Base-by-base conservation (phyloP, 1,284 basidiomycete genomes). In the Kalmanozyma brasiliensis region DNA sequence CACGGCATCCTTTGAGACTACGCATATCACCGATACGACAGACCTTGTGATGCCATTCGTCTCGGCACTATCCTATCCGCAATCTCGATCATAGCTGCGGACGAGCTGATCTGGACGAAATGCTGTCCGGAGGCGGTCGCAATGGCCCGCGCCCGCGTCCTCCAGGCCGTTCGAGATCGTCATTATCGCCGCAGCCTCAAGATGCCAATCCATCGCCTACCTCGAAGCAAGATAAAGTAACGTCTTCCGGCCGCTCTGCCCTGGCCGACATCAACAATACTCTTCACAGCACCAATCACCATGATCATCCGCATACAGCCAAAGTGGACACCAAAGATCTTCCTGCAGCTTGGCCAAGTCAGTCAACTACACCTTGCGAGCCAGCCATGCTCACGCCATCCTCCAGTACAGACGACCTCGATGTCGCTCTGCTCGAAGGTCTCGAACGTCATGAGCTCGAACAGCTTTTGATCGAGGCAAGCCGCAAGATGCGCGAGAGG, bases 381-480 rank as follows among this genome's bases (percentile, higher is more conserved):
- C 19, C 47, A 14, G 17, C 29, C 13, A 41, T 30, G 17, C 48
- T 46, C 47, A 42, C 42, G 14, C 29, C 52, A 7, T 62, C 52
- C 13, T 30, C 46, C 10, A 55, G 52, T n/a, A 40, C 38, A 8
- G 43, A 48, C 7, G 55, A 52, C 2, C 32, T 74, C 8, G 75
- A 78, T 24, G 52, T 46, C 23, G 60, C 58, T 5, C 70, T 57
- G 38, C 55, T 78, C 10, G 75, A 66, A 5, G 53, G 53, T 8
- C 60, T 77, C 16, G 63, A 72, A 11, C 58, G 77, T 9, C 56
- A 76, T 17, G 77, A 78, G 42, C 70, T 78, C 37, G 75, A 78
- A 32, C 38, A 52, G 8, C 52, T 78, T 16, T 47, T 78, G 19
- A 58, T 77, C 44, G 48, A 77, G 32, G 74, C 77, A 0, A 63